phyloP scores from a whole-genome alignment of 345 rosid species.

The Pugionium dolabratum region DNA sequence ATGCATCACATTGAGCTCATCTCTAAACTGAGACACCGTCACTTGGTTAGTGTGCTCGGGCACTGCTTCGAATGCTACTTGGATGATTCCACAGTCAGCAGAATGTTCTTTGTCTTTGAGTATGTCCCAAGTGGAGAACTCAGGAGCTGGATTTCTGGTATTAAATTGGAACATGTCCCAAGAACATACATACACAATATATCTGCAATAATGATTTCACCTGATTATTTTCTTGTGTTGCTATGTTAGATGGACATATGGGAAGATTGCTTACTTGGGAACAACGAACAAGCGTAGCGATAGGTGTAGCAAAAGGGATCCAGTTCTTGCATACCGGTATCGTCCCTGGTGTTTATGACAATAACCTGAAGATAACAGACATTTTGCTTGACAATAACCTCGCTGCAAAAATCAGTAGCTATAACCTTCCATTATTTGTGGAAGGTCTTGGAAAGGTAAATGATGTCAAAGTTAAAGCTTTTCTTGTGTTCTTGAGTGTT shows the following conservation, averaged over 20 bases:
- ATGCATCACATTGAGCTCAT: conserved; percentile 87
- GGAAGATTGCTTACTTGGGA: conserved; percentile 64
- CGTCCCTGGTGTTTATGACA: conserved; percentile 78
- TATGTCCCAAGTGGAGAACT: conserved; percentile 83
- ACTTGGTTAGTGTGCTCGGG: conserved; percentile 86
- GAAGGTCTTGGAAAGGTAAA: conserved; percentile 66
- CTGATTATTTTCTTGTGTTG: neutral
- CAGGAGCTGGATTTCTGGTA: conserved; percentile 92
- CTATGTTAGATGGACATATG: conserved; percentile 49
- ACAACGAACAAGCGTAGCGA: conserved; percentile 77
- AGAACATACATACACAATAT: conserved; percentile 8
- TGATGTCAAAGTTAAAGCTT: neutral
- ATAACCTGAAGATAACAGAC: conserved; percentile 79
- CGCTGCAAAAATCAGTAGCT: conserved; percentile 76
- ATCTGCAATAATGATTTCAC: neutral
- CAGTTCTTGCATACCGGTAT: conserved; percentile 91
- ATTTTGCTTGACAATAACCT: conserved; percentile 83
- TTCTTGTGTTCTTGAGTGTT: conserved; percentile 19
- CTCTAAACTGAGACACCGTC: conserved; percentile 81
- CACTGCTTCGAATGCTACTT: conserved; percentile 93
- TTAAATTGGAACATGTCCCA: conserved; percentile 17
- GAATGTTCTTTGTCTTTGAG: conserved; percentile 85
- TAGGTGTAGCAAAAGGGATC: conserved; percentile 89
- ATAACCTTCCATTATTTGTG: conserved; percentile 75
- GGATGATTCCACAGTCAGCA: conserved; percentile 92